Evolutionary conservation across 805 yeast species (phyloP), one percentile per base, ranked within the genome.

Genomic region (Schwanniomyces yamadae): DNA sequence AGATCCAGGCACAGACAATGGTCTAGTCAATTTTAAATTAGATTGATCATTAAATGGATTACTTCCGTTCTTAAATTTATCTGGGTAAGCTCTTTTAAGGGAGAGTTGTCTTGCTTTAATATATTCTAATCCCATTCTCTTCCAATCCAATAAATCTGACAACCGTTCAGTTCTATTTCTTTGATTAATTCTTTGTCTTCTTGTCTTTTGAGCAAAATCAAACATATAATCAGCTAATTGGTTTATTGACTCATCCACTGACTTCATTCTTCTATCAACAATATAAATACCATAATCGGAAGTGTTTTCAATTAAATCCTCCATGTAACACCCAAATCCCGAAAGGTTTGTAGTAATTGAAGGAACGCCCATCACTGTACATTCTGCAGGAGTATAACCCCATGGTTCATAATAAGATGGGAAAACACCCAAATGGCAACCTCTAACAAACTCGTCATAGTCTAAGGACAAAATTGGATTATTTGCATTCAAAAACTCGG

Each of bases 301-400:
- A 13, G 97, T 84, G 52, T 87, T 86, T 58, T 91, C 97, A 59
- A 91, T 91, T 45, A 91, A 73, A 60, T 91, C 97, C 65, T 91
- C 99, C 98, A 91, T 91, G 67, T 91, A 91, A 48, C 98, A 95
- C 33, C 99, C 99, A 57, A 91, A 91, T 1, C 99, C 99, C 2
- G 96, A 87, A 41, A 91, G 68, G 59, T 91, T 91, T 27, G 99
- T 91, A 8, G 99, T 91, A 54, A 91, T 86, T 5, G 96, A 87
- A 12, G 99, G 99, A 41, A 93, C 95, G 38, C 99, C 99, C 99
- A 91, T 91, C 16, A 93, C 99, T 0, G 99, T 91, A 70, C 99
- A 93, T 61, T 91, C 99, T 6, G 98, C 98, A 3, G 99, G 99
- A 2, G 99, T 91, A 63, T 91, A 91, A 25, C 99, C 99, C 99